phyloP scores from a whole-genome alignment of 768 basidiomycete species.

The Cyclocybe cylindracea region DNA sequence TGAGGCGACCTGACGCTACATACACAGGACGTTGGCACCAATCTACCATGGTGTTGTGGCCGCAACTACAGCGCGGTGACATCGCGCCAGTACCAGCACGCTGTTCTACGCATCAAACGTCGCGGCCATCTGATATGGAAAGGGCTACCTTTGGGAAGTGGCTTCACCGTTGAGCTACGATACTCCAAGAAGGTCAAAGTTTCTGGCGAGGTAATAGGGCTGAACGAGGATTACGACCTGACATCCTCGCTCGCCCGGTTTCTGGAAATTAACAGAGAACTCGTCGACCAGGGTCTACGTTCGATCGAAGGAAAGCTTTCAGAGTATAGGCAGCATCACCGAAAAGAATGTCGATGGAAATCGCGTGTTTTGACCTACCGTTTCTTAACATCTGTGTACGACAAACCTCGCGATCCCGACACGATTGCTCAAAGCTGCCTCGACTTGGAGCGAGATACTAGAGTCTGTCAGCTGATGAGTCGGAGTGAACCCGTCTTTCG shows the following conservation, averaged over 20 bases:
- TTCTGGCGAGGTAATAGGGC: slow-evolving; percentile 55
- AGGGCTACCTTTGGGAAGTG: slow-evolving; percentile 61
- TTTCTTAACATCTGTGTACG: slow-evolving; percentile 64
- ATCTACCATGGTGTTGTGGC: slow-evolving; percentile 43
- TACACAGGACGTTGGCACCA: slow-evolving; percentile 47
- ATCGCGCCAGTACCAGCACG: slow-evolving; percentile 44
- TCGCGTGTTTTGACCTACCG: slow-evolving; percentile 54
- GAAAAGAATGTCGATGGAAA: slow-evolving; percentile 54
- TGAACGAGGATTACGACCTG: slow-evolving; percentile 66
- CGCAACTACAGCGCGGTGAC: slow-evolving; percentile 53
- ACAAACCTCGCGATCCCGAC: slow-evolving; percentile 47
- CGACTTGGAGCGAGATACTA: slow-evolving; percentile 51
- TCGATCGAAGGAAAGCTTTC: slow-evolving; percentile 47
- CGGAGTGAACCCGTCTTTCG: slow-evolving; percentile 45
- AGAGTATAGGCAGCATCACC: slow-evolving; percentile 52
- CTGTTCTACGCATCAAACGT: slow-evolving; percentile 52
- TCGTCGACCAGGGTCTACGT: slow-evolving; percentile 44
- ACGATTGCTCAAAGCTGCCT: slow-evolving; percentile 46
- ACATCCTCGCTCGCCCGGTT: slow-evolving; percentile 65
- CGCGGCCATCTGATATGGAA: slow-evolving; percentile 53
- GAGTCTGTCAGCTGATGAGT: slow-evolving; percentile 54
- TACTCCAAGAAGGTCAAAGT: slow-evolving; percentile 55
- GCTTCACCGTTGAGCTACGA: slow-evolving; percentile 60
- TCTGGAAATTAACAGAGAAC: slow-evolving; percentile 52
- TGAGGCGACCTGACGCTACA: not conserved